These are phyloP conservation scores for Aspergillus tanneri DNA, from an alignment of 2,329 filamentous ascomycete species.

Conservation along the genomic window DNA sequence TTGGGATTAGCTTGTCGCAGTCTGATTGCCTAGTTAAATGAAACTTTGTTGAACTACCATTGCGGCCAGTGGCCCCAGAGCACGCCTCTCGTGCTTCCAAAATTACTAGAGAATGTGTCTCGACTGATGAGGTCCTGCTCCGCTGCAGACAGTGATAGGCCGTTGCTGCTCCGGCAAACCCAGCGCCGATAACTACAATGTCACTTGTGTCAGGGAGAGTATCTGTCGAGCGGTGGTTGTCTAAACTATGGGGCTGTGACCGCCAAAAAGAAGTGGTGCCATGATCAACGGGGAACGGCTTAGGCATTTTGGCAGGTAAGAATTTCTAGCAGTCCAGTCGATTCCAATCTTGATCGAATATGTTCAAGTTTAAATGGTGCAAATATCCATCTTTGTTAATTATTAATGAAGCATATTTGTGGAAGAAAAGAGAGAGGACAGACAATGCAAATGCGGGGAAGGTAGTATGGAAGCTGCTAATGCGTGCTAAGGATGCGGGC, in stretches of 20 bases:
- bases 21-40: not conserved
- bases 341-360: no score
- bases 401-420: no score
- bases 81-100: slow-evolving; percentile 44
- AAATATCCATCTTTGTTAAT: no score
- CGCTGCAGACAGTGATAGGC: slow-evolving; percentile 42
- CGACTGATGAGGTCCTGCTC: slow-evolving; percentile 8
- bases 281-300: slow-evolving; percentile 21
- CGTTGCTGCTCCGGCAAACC: slow-evolving; percentile 45
- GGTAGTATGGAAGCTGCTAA: not conserved
- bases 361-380: no score
- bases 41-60: slow-evolving; percentile 33
- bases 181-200: slow-evolving; percentile 48
- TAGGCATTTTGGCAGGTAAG: slow-evolving; percentile 15
- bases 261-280: slow-evolving; percentile 46
- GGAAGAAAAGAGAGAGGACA: no score
- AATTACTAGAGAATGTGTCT: slow-evolving; percentile 34
- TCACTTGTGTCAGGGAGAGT: slow-evolving; percentile 41
- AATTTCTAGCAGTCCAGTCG: not conserved
- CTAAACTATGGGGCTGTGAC: slow-evolving; percentile 39
- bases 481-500: no score
- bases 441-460: not conserved
- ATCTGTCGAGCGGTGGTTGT: slow-evolving; percentile 42
- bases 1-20: not conserved
- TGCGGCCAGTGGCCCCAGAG: slow-evolving; percentile 45